A percentile compares a stretch with the other conserved stretches of the same genome.
Conservation (phyloP, 2,329 filamentous ascomycete genomes). For the Colletotrichum sp. region DNA sequence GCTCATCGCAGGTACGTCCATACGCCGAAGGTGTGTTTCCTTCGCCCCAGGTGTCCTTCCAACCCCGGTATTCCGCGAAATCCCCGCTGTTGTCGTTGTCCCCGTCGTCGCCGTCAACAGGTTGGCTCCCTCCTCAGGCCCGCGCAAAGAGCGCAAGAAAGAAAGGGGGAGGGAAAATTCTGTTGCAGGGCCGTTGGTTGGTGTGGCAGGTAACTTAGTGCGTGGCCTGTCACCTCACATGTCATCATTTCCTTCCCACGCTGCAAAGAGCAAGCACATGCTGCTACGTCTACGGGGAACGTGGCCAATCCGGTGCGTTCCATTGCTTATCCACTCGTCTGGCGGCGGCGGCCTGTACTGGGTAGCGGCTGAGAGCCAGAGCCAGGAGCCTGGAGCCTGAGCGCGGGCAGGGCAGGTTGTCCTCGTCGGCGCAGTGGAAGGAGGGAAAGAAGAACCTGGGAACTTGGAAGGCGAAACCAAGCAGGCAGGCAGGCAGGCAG, state of each 20-base stretch:
- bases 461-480: not conserved
- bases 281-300: not conserved
- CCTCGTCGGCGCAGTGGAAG: not conserved
- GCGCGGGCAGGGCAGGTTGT: not conserved
- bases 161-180: not conserved
- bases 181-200: slow-evolving; percentile 1
- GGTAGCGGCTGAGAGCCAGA: slow-evolving; percentile 7
- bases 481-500: not conserved
- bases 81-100: not conserved
- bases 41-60: not conserved
- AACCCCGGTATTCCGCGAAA: not conserved
- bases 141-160: not conserved
- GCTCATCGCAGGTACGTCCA: not conserved
- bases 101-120: not conserved
- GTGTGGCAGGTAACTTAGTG: not conserved
- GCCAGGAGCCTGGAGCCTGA: slow-evolving; percentile 7
- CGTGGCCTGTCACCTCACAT: slow-evolving; percentile 20
- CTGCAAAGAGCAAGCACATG: slow-evolving; percentile 16
- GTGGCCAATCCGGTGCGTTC: slow-evolving; percentile 15
- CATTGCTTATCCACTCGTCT: slow-evolving; percentile 2
- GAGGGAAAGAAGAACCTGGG: not conserved
- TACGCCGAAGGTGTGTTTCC: not conserved
- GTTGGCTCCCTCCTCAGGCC: not conserved
- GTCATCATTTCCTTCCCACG: slow-evolving; percentile 16
- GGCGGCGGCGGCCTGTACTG: not conserved